Conservation (phyloP, 257 asterid genomes). For the Schizonepeta tenuifolia region DNA sequence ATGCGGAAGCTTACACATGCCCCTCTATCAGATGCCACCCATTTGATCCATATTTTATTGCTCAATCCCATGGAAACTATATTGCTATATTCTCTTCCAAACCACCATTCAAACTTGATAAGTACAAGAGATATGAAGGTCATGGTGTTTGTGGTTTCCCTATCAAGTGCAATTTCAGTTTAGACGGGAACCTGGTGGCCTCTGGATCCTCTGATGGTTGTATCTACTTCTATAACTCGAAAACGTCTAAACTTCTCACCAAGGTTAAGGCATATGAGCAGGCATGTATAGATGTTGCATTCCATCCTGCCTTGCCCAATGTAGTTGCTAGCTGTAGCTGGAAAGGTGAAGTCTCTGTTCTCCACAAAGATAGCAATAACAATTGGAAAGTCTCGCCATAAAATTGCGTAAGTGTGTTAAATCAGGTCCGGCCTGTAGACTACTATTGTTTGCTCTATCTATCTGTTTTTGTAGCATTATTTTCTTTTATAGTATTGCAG, state of each 20-base stretch:
- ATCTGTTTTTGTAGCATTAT: constrained; percentile 1
- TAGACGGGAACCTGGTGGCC: constrained; percentile 61
- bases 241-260: constrained; percentile 58
- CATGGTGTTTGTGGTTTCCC: constrained; percentile 92
- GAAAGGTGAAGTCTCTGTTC: constrained; percentile 71
- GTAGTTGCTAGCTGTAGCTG: constrained; percentile 86
- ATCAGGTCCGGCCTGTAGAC: neutral
- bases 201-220: constrained; percentile 89
- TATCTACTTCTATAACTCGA: constrained; percentile 66
- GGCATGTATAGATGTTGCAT: constrained; percentile 74
- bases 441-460: neutral
- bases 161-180: constrained; percentile 82
- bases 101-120: constrained; percentile 78
- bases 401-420: neutral
- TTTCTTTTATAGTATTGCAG: neutral
- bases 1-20: constrained; percentile 89
- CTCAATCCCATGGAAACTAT: constrained; percentile 93
- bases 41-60: constrained; percentile 74
- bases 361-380: constrained; percentile 26
- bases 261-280: constrained; percentile 65
- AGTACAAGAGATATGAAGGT: constrained; percentile 74
- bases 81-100: constrained; percentile 77
- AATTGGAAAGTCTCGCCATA: constrained; percentile 19
- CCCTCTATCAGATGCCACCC: constrained; percentile 82
- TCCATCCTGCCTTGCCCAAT: constrained; percentile 67